Evolutionary conservation across 1,139 yeast species (phyloP), one percentile per base, ranked within the genome.

Genomic region (Trichomonascaceae sp.): DNA sequence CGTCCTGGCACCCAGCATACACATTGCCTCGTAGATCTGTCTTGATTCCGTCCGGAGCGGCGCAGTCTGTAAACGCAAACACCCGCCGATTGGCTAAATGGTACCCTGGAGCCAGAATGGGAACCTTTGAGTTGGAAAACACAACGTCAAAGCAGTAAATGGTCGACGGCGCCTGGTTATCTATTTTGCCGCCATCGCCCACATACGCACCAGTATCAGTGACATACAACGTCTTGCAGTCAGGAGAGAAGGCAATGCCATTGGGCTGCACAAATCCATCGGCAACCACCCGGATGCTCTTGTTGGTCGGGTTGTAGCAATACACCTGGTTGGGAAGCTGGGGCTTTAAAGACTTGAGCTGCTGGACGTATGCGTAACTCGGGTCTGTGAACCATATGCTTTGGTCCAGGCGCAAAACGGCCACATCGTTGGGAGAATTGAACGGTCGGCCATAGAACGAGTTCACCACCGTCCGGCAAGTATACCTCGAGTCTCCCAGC

Each of bases 361-460:
- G 42, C 31, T 49, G 54, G 13, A 35, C 30, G 17, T 38, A 26
- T 5, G 43, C 53, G 31, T 50, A 50, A 30, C 42, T 38, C 4
- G 55, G 54, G 31, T 50, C 55, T 1, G 54, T 50, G 39, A 50
- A 50, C 55, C 54, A 50, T 22, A 50, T 43, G 5, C 45, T 36
- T 9, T 46, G 45, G 29, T 48, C 53, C 17, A 38, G 23, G 9
- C 44, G 50, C 9, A 36, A 34, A 2, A 48, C 42, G 8, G 43
- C 51, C 20, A 50, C 54, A 30, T 50, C 55, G 35, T 47, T 50
- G 2, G 44, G 43, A 5, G 54, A 42, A 34, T 48, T 50, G 38
- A 50, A 46, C 3, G 48, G 51, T 13, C 50, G 33, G 16, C 48
- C 51, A 28, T 41, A 34, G 31, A 37, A 47, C 28, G 39, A 37